Evolutionary conservation across 495 filamentous ascomycete species (phyloP).

Genomic region (Xanthoparmelia taractica): DNA sequence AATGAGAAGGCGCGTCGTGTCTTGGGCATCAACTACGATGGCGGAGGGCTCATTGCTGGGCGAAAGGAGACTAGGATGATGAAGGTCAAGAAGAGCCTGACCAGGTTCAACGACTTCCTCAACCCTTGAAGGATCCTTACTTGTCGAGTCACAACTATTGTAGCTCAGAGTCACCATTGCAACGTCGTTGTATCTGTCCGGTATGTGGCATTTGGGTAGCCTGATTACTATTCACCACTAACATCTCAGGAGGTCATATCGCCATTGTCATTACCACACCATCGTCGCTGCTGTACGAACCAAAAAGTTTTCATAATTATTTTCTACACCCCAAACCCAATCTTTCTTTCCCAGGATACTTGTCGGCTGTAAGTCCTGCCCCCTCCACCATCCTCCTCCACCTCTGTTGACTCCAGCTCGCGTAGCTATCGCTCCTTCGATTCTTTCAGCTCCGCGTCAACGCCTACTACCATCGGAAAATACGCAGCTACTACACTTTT

Average conservation of each 20-base stretch:
- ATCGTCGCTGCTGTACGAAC: background rate
- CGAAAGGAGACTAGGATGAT: background rate
- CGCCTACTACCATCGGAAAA: background rate
- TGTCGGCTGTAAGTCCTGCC: background rate
- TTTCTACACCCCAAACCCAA: background rate
- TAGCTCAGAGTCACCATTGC: background rate
- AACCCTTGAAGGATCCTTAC: background rate
- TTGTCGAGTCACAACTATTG: background rate
- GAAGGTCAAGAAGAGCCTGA: conserved; percentile 8
- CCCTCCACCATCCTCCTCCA: background rate
- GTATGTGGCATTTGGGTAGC: background rate
- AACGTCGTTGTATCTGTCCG: background rate
- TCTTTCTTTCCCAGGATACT: background rate
- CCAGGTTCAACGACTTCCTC: background rate
- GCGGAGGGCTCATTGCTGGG: conserved; percentile 10
- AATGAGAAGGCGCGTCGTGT: conserved; percentile 14
- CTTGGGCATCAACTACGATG: conserved; percentile 15
- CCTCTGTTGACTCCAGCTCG: background rate
- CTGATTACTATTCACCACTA: background rate
- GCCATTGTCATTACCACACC: background rate
- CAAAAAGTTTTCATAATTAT: background rate
- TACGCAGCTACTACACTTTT: background rate
- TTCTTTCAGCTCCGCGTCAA: background rate
- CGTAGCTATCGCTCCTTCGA: background rate
- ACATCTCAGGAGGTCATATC: background rate